A percentile compares a stretch with the other conserved stretches of the same genome.
phyloP scores from a whole-genome alignment of 768 basidiomycete genomes.

The Gymnopilus dilepis region DNA sequence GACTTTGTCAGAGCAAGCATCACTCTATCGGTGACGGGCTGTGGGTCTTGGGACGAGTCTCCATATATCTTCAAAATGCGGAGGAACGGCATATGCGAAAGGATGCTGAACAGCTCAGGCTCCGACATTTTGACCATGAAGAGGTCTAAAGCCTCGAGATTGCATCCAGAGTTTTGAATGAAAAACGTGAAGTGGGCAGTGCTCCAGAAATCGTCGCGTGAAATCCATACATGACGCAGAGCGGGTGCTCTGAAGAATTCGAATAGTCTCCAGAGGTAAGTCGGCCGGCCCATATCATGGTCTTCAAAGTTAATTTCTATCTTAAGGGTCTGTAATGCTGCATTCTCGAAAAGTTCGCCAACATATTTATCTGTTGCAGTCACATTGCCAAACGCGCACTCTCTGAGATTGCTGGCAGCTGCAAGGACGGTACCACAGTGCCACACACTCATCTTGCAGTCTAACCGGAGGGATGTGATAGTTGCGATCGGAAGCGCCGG shows the following conservation, averaged over 20 bases:
- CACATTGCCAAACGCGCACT: conserved; percentile 14
- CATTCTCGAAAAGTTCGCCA: not conserved
- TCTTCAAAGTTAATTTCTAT: conserved; percentile 18
- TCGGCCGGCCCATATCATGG: conserved; percentile 1
- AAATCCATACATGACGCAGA: conserved; percentile 6
- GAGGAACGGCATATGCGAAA: conserved; percentile 4
- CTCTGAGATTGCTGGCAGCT: not conserved
- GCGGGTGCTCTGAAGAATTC: conserved; percentile 13
- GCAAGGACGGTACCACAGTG: conserved; percentile 8
- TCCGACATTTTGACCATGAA: conserved; percentile 13
- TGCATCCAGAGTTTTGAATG: conserved; percentile 7
- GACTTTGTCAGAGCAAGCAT: conserved; percentile 4
- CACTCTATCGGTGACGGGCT: conserved; percentile 5
- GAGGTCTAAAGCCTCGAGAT: conserved; percentile 9
- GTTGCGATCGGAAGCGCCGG: not conserved
- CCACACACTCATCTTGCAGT: conserved; percentile 7
- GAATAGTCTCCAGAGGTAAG: conserved; percentile 13
- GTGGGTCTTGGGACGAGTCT: conserved; percentile 14
- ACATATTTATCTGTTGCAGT: not conserved
- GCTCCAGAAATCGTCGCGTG: conserved; percentile 15
- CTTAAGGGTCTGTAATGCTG: not conserved
- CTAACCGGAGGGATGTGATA: conserved; percentile 6
- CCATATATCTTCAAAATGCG: conserved; percentile 9
- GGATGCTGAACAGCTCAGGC: conserved; percentile 1
- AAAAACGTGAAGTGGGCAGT: conserved; percentile 7